Base-by-base conservation (phyloP, 2,329 filamentous ascomycete genomes). In the Scedosporium aurantiacum region DNA sequence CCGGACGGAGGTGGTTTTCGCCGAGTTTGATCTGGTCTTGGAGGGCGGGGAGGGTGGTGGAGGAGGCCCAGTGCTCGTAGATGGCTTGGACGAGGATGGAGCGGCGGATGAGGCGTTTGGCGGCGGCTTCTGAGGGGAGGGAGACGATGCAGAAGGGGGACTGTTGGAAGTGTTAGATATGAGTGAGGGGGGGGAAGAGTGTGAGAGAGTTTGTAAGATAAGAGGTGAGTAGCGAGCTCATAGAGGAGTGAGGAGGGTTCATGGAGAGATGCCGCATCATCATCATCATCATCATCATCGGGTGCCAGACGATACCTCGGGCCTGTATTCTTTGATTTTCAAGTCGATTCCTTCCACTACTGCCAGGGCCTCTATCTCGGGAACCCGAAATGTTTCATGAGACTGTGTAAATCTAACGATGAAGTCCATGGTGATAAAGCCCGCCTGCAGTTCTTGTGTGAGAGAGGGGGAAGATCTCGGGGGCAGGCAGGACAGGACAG, bases 391-490 rank as follows among this genome's bases (percentile, higher is more conserved):
- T n/a, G 84, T 88, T 76, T 97, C 91, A 72, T 97, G 92, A 63
- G 83, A 80, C 74, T 97, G 94, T 54, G 87, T 88, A 71, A 97
- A 91, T 68, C 93, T 89, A 65, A 99, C 86, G 63, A 99, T 81
- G 70, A 90, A 97, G 64, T 95, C 84, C 84, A 86, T 85, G 40
- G 60, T 63, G 59, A 41, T 37, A 32, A 61, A 57, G 14, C 12
- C 27, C 8, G 50, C 23, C 18, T 18, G 23, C 18, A n/a, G n/a
- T n/a, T n/a, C n/a, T n/a, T n/a, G n/a, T n/a, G 18, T 27, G 50
- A 55, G 50, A 27, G 54, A 23, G 14, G 54, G 25, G 1, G 54
- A 23, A 12, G 32, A 10, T 10, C n/a, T n/a, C n/a, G n/a, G 32
- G 32, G 32, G 10, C 32, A 37, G 10, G 32, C 32, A 37, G 32